A percentile compares a stretch with the other conserved stretches of the same genome.
Evolutionary conservation across 345 rosid genomes (phyloP).

Genomic region (Eucalyptus grandis): DNA sequence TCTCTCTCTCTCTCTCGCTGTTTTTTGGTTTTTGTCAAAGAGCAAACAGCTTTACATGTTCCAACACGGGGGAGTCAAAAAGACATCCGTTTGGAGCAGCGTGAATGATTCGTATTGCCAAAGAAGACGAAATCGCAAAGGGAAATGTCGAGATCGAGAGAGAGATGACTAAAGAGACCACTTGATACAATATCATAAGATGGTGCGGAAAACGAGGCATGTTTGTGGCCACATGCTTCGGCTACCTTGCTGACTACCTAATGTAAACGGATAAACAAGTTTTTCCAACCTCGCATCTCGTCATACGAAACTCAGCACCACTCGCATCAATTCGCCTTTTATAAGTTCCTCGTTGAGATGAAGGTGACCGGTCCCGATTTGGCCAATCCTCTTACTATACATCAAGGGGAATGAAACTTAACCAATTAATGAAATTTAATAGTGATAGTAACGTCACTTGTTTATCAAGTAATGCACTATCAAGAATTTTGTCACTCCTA

Average conservation of each 20-base stretch:
- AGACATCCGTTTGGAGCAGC: neutral
- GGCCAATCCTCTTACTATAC: accelerated
- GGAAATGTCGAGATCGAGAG: neutral
- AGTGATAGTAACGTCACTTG: neutral
- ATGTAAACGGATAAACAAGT: neutral
- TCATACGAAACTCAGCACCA: neutral
- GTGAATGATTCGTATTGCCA: neutral
- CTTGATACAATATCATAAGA: neutral
- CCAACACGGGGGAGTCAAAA: neutral
- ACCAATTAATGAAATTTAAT: too few relatives aligned
- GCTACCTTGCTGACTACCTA: neutral
- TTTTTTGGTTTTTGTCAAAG: neutral
- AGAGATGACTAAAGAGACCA: neutral
- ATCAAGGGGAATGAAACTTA: neutral
- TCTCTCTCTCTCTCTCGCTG: too few relatives aligned
- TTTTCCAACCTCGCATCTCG: neutral
- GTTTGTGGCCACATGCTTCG: neutral
- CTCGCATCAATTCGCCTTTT: neutral
- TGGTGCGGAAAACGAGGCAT: neutral
- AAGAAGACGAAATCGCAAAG: neutral
- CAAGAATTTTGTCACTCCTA: neutral
- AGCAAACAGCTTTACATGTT: neutral
- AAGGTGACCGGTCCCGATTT: neutral
- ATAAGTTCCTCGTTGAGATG: neutral
- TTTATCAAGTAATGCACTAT: neutral